Conservation (phyloP, 1,284 basidiomycete species). For the Psilocybe mexicana region DNA sequence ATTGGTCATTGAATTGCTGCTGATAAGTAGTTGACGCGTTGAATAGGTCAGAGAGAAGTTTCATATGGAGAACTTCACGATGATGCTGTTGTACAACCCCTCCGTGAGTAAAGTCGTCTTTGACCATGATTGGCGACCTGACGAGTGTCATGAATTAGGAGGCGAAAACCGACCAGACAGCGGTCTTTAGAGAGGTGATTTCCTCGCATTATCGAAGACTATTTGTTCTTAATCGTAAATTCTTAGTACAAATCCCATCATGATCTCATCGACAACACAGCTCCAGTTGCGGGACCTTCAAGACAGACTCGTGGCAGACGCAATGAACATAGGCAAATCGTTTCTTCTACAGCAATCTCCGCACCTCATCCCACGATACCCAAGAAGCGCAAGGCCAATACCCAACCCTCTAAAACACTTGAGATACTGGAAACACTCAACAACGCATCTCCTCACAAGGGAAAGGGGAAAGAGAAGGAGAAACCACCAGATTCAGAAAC, state of each 20-base stretch:
- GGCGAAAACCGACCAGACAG: conserved; percentile 73
- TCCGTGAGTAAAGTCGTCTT: conserved; percentile 42
- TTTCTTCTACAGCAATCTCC: conserved; percentile 29
- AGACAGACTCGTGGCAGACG: conserved; percentile 66
- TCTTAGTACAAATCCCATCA: conserved; percentile 62
- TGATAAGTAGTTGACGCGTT: conserved; percentile 12
- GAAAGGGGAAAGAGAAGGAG: conserved; percentile 13
- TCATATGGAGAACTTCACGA: conserved; percentile 80
- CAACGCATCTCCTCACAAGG: neutral
- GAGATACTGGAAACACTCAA: conserved; percentile 11
- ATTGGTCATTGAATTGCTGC: conserved; percentile 3
- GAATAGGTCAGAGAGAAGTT: conserved; percentile 78
- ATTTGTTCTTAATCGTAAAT: conserved; percentile 14
- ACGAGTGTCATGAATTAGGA: conserved; percentile 38
- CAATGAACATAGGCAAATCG: conserved; percentile 49
- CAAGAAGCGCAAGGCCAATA: conserved; percentile 22
- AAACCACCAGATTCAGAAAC: neutral
- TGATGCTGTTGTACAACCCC: conserved; percentile 76
- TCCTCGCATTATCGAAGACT: neutral
- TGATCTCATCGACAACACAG: conserved; percentile 58
- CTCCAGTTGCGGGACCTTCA: conserved; percentile 45
- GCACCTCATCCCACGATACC: conserved; percentile 20
- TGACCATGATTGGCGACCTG: conserved; percentile 5
- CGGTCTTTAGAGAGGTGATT: conserved; percentile 73
- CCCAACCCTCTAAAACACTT: conserved; percentile 16